Evolutionary conservation across 768 basidiomycete genomes (phyloP), one percentile per base, ranked within the genome.

Genomic region (Russula sp.): DNA sequence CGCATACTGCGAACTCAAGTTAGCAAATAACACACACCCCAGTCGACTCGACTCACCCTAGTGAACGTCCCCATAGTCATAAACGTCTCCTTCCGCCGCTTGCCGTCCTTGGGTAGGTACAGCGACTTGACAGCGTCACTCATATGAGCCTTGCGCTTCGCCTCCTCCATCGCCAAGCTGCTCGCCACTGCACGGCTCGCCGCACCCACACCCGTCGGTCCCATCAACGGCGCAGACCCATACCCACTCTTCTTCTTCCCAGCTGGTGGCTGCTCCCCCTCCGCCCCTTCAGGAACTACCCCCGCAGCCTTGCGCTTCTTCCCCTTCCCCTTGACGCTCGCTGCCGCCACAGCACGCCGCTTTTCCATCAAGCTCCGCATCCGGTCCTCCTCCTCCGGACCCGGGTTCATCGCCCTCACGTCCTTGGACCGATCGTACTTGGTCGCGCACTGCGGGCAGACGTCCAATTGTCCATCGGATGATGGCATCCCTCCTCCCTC

Each of bases 61-160:
- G 89, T 95, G 67, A 95, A 97, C 13, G 93, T 96, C 18, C 86
- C 85, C 81, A 87, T 89, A 1, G 93, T 95, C 81, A 92, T 92
- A 68, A 93, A 95, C 7, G 90, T 93, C 75, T 89, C 88, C 70
- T 93, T 91, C 70, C 76, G 79, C 65, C 77, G 76, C 54, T 79
- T 74, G 16, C 77, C 79, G 22, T 83, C 80, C 60, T 84, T 83
- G 11, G 76, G 72, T 45, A 74, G 79, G 70, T 95, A 97, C 66
- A 97, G 70, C 39, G 86, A 87, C 75, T 87, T 89, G 39, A 97
- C 85, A 16, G 91, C 91, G 11, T 84, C 87, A 67, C 85, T 93
- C 93, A 95, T 94, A 6, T 74, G 79, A 2, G 85, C 85, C 73
- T 85, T 92, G 65, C 93, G 79, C 76, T 89, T 93, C 22, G 81